Percentiles rank a stretch among this genome's conserved stretches.
phyloP scores from a whole-genome alignment of 1,284 basidiomycete species.

The Sanghuangporus sanghuang region DNA sequence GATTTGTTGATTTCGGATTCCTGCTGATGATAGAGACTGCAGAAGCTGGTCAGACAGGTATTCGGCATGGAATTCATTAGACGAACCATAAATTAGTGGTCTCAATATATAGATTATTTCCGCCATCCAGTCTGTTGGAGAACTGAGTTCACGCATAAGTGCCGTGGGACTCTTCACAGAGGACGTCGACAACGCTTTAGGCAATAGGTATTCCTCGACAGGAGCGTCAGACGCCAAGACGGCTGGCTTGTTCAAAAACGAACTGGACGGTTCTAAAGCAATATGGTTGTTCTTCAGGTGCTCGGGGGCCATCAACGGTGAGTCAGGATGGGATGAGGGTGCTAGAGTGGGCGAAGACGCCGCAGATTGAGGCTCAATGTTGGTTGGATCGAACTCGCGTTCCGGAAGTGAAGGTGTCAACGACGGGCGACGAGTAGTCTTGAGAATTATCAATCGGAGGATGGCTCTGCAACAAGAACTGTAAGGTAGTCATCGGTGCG shows the following conservation, averaged over 20 bases:
- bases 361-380: constrained; percentile 51
- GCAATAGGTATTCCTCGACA: constrained; percentile 70
- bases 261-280: constrained; percentile 49
- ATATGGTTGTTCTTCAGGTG: constrained; percentile 75
- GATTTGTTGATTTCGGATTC: constrained; percentile 36
- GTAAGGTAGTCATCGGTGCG: neutral
- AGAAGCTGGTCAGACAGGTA: constrained; percentile 8
- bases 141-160: constrained; percentile 53
- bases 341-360: constrained; percentile 52
- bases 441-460: constrained; percentile 66
- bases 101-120: constrained; percentile 63
- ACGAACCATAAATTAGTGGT: constrained; percentile 69
- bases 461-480: constrained; percentile 45
- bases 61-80: neutral
- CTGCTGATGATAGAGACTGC: constrained; percentile 28
- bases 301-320: constrained; percentile 57
- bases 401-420: constrained; percentile 76
- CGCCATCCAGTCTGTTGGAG: constrained; percentile 66
- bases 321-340: constrained; percentile 45
- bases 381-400: constrained; percentile 76
- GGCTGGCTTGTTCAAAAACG: constrained; percentile 50
- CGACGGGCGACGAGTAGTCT: constrained; percentile 69
- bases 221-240: constrained; percentile 45
- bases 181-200: constrained; percentile 70
- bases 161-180: constrained; percentile 64